Evolutionary conservation across 768 basidiomycete genomes (phyloP).

Genomic region (Sarcodon aspratus): DNA sequence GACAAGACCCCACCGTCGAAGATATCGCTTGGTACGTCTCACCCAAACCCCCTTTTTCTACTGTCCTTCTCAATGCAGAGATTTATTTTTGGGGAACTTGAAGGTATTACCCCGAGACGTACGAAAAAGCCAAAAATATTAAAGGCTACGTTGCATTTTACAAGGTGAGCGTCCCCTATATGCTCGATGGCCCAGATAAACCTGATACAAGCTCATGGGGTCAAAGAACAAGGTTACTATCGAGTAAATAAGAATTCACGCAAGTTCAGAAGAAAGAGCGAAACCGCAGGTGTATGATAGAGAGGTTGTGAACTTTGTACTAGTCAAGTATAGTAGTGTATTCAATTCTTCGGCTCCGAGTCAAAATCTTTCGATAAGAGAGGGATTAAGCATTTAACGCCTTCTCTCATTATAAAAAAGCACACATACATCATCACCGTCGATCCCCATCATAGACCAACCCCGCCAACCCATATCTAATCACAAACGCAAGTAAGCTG

Average conservation of each 20-base stretch:
- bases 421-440: slow-evolving; percentile 27
- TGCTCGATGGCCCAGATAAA: too few species aligned
- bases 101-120: slow-evolving; percentile 60
- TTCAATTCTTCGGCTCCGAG: too few species aligned
- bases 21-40: slow-evolving; percentile 56
- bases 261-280: too few species aligned
- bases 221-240: too few species aligned
- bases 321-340: too few species aligned
- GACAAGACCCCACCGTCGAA: slow-evolving; percentile 28
- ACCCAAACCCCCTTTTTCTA: not conserved
- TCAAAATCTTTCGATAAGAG: too few species aligned
- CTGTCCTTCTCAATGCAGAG: not conserved
- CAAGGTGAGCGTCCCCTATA: slow-evolving; percentile 32
- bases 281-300: too few species aligned
- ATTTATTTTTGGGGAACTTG: not conserved
- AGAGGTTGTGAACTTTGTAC: too few species aligned
- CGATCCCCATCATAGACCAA: slow-evolving; percentile 90
- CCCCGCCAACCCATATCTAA: slow-evolving; percentile 84
- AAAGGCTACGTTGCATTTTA: slow-evolving; percentile 68
- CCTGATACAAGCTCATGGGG: too few species aligned
- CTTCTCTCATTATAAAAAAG: too few species aligned
- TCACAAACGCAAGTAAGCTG: slow-evolving; percentile 70
- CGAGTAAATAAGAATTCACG: too few species aligned
- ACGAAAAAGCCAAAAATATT: slow-evolving; percentile 46
- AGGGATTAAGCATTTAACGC: too few species aligned